Conservation (phyloP, 2,329 filamentous ascomycete species). For the Ceratocystiopsis brevicomis region DNA sequence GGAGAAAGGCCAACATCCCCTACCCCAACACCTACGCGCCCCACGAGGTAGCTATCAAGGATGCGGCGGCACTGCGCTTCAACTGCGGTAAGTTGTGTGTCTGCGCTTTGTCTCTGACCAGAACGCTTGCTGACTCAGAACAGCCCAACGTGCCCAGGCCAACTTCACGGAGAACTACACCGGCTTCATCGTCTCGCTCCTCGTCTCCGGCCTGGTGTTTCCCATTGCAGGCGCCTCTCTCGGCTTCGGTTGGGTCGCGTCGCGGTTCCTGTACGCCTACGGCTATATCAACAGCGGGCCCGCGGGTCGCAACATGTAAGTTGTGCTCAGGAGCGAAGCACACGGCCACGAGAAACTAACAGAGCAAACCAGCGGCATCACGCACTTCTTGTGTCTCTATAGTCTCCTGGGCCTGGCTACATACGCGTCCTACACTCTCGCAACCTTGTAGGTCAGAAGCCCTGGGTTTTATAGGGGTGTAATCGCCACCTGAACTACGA, state of each 20-base stretch:
- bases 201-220: conserved; percentile 37
- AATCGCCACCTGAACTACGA: too few species aligned
- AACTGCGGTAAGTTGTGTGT: conserved; percentile 33
- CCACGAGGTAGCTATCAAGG: conserved; percentile 32
- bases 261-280: conserved; percentile 32
- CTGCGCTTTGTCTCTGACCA: too few species aligned
- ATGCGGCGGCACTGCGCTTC: conserved; percentile 35
- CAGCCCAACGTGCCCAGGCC: conserved; percentile 40
- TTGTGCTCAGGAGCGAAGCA: neutral
- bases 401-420: too few species aligned
- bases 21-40: conserved; percentile 41
- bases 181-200: conserved; percentile 29
- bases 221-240: conserved; percentile 29
- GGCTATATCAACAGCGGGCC: conserved; percentile 34
- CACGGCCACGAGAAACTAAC: neutral
- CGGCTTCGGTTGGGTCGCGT: conserved; percentile 33
- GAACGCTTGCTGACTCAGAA: neutral
- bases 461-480: too few species aligned
- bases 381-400: too few species aligned
- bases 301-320: conserved; percentile 23
- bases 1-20: conserved; percentile 31
- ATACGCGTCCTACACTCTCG: too few species aligned
- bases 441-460: too few species aligned
- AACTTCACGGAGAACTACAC: conserved; percentile 46
- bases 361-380: conserved; percentile 15